A percentile compares a stretch with the other conserved stretches of the same genome.
Conservation (phyloP, 2,329 filamentous ascomycete species). For the Ascochyta pisi region DNA sequence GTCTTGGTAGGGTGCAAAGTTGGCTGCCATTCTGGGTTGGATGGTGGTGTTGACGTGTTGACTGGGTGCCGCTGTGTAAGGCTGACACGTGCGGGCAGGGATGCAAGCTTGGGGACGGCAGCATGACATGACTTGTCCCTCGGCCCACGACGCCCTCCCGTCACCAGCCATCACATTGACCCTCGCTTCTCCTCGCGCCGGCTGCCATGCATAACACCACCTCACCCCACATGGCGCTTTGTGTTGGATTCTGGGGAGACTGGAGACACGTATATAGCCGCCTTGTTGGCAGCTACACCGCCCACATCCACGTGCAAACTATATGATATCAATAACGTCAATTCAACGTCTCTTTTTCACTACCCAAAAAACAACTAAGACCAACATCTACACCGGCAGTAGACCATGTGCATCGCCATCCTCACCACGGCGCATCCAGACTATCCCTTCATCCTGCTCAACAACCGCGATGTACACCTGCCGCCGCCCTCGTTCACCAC, state of each 20-base stretch:
- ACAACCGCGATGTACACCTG: constrained; percentile 55
- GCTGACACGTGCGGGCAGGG: constrained; percentile 28
- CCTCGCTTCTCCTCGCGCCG: constrained; percentile 11
- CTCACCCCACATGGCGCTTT: constrained; percentile 35
- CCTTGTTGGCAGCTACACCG: constrained; percentile 37
- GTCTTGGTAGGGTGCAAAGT: constrained; percentile 98
- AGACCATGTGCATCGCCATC: constrained; percentile 57
- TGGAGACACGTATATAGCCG: constrained; percentile 40
- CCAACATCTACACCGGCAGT: background rate
- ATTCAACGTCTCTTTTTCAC: background rate
- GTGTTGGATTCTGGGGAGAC: constrained; percentile 19
- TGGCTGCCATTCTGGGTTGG: constrained; percentile 33
- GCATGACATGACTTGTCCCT: constrained; percentile 16
- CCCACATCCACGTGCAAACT: constrained; percentile 9
- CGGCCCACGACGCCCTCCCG: constrained; percentile 5
- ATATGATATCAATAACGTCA: constrained; percentile 6
- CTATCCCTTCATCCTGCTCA: constrained; percentile 59
- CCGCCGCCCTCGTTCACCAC: background rate
- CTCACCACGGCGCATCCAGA: constrained; percentile 57
- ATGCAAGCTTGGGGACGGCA: constrained; percentile 12
- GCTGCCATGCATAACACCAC: constrained; percentile 36
- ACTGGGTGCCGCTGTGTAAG: constrained; percentile 5
- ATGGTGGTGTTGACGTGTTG: constrained; percentile 1
- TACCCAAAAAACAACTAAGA: background rate
- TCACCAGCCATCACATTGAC: constrained; percentile 17